phyloP scores from a whole-genome alignment of 148 eudicot genomes.

The Vaccinium myrtillus region DNA sequence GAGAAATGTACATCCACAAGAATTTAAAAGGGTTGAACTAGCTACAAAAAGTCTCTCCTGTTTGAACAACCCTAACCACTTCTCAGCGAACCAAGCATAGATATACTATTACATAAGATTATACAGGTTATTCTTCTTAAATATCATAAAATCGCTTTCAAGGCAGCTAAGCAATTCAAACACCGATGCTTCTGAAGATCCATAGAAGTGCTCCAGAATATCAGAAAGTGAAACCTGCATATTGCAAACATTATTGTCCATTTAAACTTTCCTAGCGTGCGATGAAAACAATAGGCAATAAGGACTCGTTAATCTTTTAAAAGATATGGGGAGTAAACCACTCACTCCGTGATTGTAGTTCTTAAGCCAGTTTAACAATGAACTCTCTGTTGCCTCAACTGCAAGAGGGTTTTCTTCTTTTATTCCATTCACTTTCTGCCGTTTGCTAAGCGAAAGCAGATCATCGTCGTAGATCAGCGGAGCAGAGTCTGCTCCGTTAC shows the following conservation, averaged over 20 bases:
- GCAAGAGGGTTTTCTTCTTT: slow-evolving; percentile 18
- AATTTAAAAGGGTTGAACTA: not conserved
- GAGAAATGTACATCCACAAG: not conserved
- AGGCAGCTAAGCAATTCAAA: slow-evolving; percentile 43
- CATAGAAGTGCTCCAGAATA: slow-evolving; percentile 50
- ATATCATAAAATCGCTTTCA: slow-evolving; percentile 60
- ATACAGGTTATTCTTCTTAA: slow-evolving; percentile 53
- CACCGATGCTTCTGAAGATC: slow-evolving; percentile 44
- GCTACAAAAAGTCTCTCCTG: not conserved
- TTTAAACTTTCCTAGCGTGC: not conserved
- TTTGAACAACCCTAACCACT: not conserved
- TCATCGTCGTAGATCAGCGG: slow-evolving; percentile 7
- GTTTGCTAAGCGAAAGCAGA: slow-evolving; percentile 35
- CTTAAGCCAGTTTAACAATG: slow-evolving; percentile 45
- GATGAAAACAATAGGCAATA: not conserved
- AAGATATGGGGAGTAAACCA: slow-evolving; percentile 4
- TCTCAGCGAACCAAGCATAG: not conserved
- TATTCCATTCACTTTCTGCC: slow-evolving; percentile 43
- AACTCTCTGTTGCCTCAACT: slow-evolving; percentile 50
- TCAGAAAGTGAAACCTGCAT: slow-evolving; percentile 59
- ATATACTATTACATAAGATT: slow-evolving; percentile 34
- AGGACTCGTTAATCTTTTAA: not conserved
- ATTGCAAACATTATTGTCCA: too few species aligned
- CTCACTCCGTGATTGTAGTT: slow-evolving; percentile 59
- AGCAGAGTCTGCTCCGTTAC: slow-evolving; percentile 6